Evolutionary conservation across 1,284 basidiomycete species (phyloP).

Genomic region (Apiotrichum laibachii): DNA sequence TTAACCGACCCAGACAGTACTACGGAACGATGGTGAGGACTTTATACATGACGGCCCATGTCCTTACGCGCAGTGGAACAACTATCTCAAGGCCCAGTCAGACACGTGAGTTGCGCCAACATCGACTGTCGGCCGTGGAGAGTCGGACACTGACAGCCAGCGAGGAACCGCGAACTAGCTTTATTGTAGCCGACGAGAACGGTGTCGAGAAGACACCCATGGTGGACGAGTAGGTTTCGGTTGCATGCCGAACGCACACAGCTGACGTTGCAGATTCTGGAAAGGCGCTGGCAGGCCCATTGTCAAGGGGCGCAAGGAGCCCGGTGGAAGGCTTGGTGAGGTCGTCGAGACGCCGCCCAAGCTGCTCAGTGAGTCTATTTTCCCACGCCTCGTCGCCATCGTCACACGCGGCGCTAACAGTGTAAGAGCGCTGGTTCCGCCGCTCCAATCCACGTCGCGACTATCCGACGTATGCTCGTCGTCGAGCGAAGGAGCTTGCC

Average conservation of each 20-base stretch:
- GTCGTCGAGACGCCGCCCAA: constrained; percentile 22
- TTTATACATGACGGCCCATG: background rate
- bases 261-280: constrained; percentile 23
- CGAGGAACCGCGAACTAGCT: constrained; percentile 5
- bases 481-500: constrained; percentile 23
- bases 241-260: background rate
- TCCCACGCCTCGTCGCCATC: background rate
- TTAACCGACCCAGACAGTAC: constrained; percentile 17
- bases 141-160: constrained; percentile 11
- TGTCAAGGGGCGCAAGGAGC: constrained; percentile 17
- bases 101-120: constrained; percentile 22
- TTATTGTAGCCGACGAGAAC: constrained; percentile 3
- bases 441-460: constrained; percentile 20
- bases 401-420: background rate
- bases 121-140: too few species aligned
- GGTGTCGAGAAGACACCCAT: constrained; percentile 12
- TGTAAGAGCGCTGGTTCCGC: constrained; percentile 25
- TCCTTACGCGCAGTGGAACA: constrained; percentile 22
- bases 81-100: constrained; percentile 30
- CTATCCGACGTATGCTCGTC: constrained; percentile 26
- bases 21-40: constrained; percentile 25
- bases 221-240: constrained; percentile 13
- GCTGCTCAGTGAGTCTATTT: constrained; percentile 23
- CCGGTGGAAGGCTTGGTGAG: constrained; percentile 18
- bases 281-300: constrained; percentile 13